These are phyloP conservation scores for Fusarium albidum DNA, from an alignment of 2,329 filamentous ascomycete genomes.

Conservation along the genomic window DNA sequence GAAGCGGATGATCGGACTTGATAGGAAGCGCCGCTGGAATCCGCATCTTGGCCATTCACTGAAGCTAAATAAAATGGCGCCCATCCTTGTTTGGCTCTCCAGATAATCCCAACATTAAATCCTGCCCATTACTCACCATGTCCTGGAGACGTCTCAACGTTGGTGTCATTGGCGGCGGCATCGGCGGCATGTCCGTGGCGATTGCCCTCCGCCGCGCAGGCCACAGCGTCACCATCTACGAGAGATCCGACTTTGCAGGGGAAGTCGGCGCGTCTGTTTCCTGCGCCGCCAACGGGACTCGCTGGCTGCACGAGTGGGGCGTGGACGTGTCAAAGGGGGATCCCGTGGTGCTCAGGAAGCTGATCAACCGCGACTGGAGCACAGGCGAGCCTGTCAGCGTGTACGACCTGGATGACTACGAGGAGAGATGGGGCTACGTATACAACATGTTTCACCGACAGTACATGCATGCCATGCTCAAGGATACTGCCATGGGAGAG, in stretches of 20 bases:
- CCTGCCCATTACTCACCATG: not conserved
- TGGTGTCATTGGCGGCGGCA: constrained; percentile 56
- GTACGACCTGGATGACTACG: constrained; percentile 70
- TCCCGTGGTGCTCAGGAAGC: constrained; percentile 69
- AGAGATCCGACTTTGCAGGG: constrained; percentile 70
- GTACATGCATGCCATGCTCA: constrained; percentile 74
- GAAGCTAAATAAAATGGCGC: constrained; percentile 32
- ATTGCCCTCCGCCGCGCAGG: constrained; percentile 57
- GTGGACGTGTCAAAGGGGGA: constrained; percentile 71
- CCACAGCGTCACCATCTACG: constrained; percentile 67
- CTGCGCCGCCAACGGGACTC: constrained; percentile 74
- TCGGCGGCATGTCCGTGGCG: constrained; percentile 56
- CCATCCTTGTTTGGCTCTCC: not conserved
- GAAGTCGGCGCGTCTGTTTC: constrained; percentile 74
- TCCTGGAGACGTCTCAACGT: constrained; percentile 56
- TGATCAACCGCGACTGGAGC: constrained; percentile 76
- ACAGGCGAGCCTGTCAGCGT: constrained; percentile 72
- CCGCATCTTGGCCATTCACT: no score
- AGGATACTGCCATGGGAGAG: constrained; percentile 63
- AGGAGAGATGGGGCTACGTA: constrained; percentile 69
- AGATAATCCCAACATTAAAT: not conserved
- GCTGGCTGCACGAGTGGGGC: constrained; percentile 74
- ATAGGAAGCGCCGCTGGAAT: no score
- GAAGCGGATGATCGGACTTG: no score
- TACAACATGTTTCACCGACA: constrained; percentile 77